Conservation (phyloP, 768 basidiomycete genomes). For the Panus rudis region DNA sequence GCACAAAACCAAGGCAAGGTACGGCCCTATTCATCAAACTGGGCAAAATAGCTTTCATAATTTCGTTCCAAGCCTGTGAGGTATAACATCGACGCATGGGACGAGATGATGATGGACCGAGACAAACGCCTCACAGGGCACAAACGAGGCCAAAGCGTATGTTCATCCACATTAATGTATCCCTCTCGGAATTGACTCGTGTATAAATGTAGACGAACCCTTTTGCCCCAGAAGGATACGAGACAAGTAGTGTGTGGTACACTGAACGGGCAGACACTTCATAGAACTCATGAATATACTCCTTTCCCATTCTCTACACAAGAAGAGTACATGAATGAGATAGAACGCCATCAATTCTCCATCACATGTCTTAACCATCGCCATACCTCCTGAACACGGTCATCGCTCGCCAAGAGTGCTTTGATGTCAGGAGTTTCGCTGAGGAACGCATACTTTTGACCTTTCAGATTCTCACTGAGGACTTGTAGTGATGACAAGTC, state of each 20-base stretch:
- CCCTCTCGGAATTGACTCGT: background rate
- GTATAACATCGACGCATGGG: constrained; percentile 85
- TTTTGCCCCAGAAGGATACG: constrained; percentile 60
- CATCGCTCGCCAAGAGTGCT: too few species aligned
- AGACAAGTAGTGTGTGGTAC: constrained; percentile 69
- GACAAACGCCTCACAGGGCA: constrained; percentile 87
- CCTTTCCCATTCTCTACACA: background rate
- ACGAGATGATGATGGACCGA: constrained; percentile 93
- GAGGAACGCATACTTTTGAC: constrained; percentile 34
- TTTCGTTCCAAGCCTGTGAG: constrained; percentile 31
- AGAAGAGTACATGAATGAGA: too few species aligned
- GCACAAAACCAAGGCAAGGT: constrained; percentile 92
- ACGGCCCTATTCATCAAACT: background rate
- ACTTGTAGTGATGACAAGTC: constrained; percentile 16
- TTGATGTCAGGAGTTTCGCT: too few species aligned
- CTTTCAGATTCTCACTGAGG: constrained; percentile 23
- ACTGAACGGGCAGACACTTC: constrained; percentile 41
- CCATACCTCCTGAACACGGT: constrained; percentile 25
- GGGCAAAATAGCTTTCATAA: background rate
- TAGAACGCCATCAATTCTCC: constrained; percentile 22
- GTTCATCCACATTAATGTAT: constrained; percentile 22
- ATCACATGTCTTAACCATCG: constrained; percentile 26
- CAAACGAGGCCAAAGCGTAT: constrained; percentile 75
- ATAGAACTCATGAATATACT: constrained; percentile 8
- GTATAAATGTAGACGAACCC: constrained; percentile 54